Conservation (phyloP, 768 basidiomycete species). For the Aureoboletus auriporus region DNA sequence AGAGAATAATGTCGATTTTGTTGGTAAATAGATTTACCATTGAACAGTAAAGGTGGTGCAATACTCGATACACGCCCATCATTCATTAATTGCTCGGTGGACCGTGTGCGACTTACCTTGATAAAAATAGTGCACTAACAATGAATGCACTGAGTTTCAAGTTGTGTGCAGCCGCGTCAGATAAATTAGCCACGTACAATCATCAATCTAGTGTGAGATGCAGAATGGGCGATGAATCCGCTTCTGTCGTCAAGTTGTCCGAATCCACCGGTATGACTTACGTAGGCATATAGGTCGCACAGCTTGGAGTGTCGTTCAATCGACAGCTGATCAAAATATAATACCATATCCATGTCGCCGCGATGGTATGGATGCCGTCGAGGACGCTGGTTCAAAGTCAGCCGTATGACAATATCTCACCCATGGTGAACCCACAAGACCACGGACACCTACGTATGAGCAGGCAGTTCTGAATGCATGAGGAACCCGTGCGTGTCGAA, state of each 20-base stretch:
- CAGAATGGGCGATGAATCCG: background rate
- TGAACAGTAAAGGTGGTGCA: slow-evolving; percentile 19
- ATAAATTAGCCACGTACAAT: background rate
- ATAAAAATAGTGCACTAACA: background rate
- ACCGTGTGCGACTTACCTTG: slow-evolving; percentile 2
- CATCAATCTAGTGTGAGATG: background rate
- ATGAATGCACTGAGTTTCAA: background rate
- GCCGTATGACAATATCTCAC: background rate
- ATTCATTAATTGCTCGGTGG: background rate
- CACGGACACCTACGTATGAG: background rate
- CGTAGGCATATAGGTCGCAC: slow-evolving; percentile 2
- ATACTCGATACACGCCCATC: slow-evolving; percentile 13
- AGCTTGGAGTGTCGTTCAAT: background rate
- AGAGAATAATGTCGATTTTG: background rate
- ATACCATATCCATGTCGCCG: background rate
- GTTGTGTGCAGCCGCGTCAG: background rate
- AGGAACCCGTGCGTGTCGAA: no score
- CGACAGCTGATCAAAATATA: slow-evolving; percentile 10
- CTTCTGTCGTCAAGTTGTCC: no score
- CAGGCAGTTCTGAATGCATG: background rate
- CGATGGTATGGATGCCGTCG: slow-evolving; percentile 3
- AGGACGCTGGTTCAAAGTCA: slow-evolving; percentile 8
- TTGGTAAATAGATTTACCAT: slow-evolving; percentile 2
- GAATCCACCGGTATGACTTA: slow-evolving; percentile 3
- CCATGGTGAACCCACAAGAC: slow-evolving; percentile 8